Evolutionary conservation across 2,329 filamentous ascomycete genomes (phyloP).

Genomic region (Pseudogymnoascus sp.): DNA sequence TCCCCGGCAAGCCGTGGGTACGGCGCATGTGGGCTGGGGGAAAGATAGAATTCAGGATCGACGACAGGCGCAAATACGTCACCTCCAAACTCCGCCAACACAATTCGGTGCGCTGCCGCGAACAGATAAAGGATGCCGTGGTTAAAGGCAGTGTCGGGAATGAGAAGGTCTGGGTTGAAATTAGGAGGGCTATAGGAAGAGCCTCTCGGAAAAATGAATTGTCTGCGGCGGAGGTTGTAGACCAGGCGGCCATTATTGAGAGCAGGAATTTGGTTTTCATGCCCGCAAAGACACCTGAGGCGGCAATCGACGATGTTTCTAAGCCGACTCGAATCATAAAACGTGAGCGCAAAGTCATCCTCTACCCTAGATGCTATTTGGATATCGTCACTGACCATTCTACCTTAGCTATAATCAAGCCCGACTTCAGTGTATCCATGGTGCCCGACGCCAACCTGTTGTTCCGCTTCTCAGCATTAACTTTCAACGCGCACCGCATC

Average conservation of each 20-base stretch:
- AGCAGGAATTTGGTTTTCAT: constrained; percentile 57
- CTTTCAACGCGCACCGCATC: constrained; percentile 86
- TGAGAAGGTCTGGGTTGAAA: constrained; percentile 27
- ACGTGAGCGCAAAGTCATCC: constrained; percentile 15
- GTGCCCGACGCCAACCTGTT: constrained; percentile 63
- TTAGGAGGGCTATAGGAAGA: constrained; percentile 6
- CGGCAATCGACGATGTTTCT: constrained; percentile 14
- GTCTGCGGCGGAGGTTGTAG: constrained; percentile 12
- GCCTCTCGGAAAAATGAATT: not conserved
- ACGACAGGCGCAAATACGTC: not conserved
- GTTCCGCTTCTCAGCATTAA: constrained; percentile 85
- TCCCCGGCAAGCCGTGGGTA: constrained; percentile 62
- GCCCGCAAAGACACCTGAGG: constrained; percentile 31
- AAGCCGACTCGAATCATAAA: constrained; percentile 19
- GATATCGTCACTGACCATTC: not conserved
- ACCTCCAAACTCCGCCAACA: not conserved
- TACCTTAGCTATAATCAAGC: constrained; percentile 20
- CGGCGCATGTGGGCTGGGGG: constrained; percentile 89
- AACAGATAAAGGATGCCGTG: constrained; percentile 38
- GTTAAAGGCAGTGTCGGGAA: constrained; percentile 21
- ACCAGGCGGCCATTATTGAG: constrained; percentile 42
- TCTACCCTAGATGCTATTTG: not conserved
- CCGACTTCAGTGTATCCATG: constrained; percentile 51
- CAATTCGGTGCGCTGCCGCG: constrained; percentile 21
- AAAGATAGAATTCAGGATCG: constrained; percentile 46